Conservation (phyloP, 129 eudicot species). For the Sambucus nigra region DNA sequence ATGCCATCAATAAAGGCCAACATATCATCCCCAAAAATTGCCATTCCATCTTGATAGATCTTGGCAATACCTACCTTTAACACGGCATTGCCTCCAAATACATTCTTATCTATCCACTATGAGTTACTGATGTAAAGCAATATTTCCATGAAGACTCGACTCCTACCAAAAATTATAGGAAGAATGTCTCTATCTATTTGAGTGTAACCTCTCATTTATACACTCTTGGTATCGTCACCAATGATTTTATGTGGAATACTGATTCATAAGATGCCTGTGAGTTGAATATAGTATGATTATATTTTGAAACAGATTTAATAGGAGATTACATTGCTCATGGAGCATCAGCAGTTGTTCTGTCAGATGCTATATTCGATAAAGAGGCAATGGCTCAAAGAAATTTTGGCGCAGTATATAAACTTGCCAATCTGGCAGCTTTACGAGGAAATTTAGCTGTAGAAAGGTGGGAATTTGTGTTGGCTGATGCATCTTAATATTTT, state of each 20-base stretch:
- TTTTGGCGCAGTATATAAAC: slow-evolving; percentile 36
- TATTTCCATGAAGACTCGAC: no score
- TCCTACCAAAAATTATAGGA: neutral
- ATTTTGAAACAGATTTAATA: slow-evolving; percentile 25
- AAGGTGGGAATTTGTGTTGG: slow-evolving; percentile 24
- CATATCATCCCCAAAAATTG: no score
- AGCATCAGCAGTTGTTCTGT: slow-evolving; percentile 76
- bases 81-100: no score
- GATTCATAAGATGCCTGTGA: no score
- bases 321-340: slow-evolving; percentile 53
- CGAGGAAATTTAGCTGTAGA: slow-evolving; percentile 38
- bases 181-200: neutral
- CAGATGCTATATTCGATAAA: slow-evolving; percentile 85
- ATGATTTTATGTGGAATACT: neutral
- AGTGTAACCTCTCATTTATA: neutral
- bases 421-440: slow-evolving; percentile 49
- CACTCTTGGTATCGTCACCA: neutral
- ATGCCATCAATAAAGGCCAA: no score
- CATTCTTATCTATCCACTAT: no score
- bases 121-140: no score
- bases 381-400: slow-evolving; percentile 58
- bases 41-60: no score
- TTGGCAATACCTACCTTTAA: no score
- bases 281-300: slow-evolving; percentile 12
- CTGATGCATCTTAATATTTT: neutral